Conservation (phyloP, 768 basidiomycete genomes). For the Nidularia pulvinata region DNA sequence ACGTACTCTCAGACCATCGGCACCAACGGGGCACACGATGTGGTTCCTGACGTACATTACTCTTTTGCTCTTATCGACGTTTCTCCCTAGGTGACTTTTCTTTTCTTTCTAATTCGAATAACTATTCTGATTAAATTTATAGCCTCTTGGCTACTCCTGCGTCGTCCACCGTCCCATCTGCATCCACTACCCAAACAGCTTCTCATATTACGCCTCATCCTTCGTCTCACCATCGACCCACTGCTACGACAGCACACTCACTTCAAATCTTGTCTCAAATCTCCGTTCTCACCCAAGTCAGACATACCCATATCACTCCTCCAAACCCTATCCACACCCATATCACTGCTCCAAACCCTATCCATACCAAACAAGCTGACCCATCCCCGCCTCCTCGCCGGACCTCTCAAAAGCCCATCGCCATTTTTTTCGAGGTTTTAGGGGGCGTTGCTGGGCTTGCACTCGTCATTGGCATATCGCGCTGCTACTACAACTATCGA, state of each 20-base stretch:
- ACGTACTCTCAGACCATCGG: background rate
- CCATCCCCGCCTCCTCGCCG: constrained; percentile 5
- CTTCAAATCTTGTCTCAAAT: background rate
- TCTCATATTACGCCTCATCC: background rate
- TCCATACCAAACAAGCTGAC: constrained; percentile 1
- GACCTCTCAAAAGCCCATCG: constrained; percentile 25
- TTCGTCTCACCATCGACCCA: background rate
- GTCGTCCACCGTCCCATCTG: background rate
- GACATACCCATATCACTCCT: background rate
- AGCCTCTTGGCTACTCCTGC: background rate
- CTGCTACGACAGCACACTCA: background rate
- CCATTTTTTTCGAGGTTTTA: constrained; percentile 44
- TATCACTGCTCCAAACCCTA: background rate
- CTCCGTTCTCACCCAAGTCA: background rate
- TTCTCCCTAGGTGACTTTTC: background rate
- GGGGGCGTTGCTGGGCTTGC: constrained; percentile 35
- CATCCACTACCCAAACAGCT: background rate
- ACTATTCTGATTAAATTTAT: background rate
- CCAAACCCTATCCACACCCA: background rate
- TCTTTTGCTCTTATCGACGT: background rate
- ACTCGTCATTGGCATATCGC: constrained; percentile 31
- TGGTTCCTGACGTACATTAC: background rate
- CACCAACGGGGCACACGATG: background rate
- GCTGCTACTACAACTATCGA: constrained; percentile 40
- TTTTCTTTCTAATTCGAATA: constrained; percentile 4